phyloP scores from a whole-genome alignment of 257 asterid species.

The Solanum pimpinellifolium region DNA sequence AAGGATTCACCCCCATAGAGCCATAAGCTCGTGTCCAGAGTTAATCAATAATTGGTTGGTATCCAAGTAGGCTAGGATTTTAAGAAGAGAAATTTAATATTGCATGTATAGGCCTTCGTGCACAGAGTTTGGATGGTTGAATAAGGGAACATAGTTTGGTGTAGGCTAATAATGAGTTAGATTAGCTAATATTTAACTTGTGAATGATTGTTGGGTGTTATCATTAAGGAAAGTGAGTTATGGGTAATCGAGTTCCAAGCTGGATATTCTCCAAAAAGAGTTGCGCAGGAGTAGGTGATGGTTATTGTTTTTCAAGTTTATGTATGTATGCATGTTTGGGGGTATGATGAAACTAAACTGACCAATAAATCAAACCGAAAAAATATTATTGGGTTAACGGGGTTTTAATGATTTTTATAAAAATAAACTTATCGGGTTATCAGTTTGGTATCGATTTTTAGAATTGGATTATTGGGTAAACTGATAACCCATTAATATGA shows the following conservation, averaged over 20 bases:
- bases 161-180: background rate
- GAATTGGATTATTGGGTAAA: no score
- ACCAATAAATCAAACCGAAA: no score
- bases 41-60: no score
- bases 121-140: background rate
- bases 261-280: background rate
- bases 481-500: no score
- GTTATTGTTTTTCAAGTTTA: background rate
- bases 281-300: background rate
- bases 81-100: no score
- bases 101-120: background rate
- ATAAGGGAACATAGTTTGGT: background rate
- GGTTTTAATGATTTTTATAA: no score
- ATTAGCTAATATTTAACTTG: background rate
- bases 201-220: background rate
- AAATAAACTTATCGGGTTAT: no score
- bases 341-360: no score
- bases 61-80: background rate
- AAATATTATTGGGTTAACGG: no score
- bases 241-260: background rate
- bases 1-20: background rate
- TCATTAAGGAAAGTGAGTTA: background rate
- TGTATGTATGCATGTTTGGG: background rate
- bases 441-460: no score
- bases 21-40: background rate